Base-by-base conservation (phyloP, 176 grass and related monocot genomes). In the Otatea glauca region DNA sequence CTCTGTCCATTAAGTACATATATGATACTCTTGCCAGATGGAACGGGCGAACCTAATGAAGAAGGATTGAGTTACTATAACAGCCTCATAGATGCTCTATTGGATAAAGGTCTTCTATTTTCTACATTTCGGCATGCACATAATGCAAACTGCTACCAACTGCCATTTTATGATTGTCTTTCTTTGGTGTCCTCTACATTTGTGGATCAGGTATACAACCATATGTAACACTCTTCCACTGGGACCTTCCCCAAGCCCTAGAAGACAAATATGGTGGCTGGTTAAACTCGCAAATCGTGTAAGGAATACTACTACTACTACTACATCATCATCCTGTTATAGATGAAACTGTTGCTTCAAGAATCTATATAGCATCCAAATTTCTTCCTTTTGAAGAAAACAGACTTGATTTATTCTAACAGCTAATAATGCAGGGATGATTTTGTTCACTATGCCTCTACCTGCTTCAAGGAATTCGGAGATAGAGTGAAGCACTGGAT, bases 401-500 rank as follows among this genome's bases (percentile, higher is more conserved):
- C 24, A 59, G 41, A 7, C 49, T 50, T 61, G 18, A 42, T 66
- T 79, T 74, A 83, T 72, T 43, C 55, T 68, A 76, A 80, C 29
- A 51, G 37, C 43, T 68, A 54, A 71, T 55, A 64, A 65, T 87
- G 72, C 91, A 98, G 96, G 74, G 73, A 95, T 71, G 96, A 95
- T 89, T 98, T 94, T 23, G 86, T 91, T 86, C 68, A 89, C 66
- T 98, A 92, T 65, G 89, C 96, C 24, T 78, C 81, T 69, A 94
- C 93, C 38, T 98, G 96, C 74, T 98, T 98, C 86, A 83, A 91
- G 76, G 87, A 89, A 75, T 98, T 98, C 56, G 93, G 96, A 77
- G 96, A 94, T 53, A 89, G 96, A 91, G 96, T 98, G 80, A 96
- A 98, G 86, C 75, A 96, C 34, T 92, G 93, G 96, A 92, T 98